A percentile compares a stretch with the other conserved stretches of the same genome.
Conservation (phyloP, 1,284 basidiomycete genomes). For the Rhodofomes roseus region DNA sequence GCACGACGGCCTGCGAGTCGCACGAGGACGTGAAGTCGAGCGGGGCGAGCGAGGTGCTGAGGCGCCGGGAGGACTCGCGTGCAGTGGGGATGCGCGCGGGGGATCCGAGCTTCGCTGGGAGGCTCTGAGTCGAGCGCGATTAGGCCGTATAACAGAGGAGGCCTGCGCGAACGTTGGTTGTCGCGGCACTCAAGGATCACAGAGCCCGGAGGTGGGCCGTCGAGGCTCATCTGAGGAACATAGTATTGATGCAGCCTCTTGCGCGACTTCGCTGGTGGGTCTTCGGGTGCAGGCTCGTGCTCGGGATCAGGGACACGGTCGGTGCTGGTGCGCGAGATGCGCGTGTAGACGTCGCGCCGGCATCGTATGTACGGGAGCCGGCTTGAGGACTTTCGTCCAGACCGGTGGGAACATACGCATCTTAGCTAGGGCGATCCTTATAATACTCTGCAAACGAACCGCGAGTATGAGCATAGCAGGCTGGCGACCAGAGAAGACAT, state of each 20-base stretch:
- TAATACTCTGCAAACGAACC: not conserved
- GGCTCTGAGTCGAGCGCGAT: not conserved
- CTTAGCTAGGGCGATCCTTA: not conserved
- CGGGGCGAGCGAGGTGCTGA: not conserved
- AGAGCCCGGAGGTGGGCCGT: slow-evolving; percentile 40
- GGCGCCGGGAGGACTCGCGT: not conserved
- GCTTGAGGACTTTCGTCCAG: not conserved
- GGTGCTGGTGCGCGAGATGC: slow-evolving; percentile 36
- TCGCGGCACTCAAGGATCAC: slow-evolving; percentile 32
- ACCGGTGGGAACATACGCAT: not conserved
- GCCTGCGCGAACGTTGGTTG: slow-evolving; percentile 8
- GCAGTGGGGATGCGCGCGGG: not conserved
- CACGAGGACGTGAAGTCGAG: not conserved
- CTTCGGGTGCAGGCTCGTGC: slow-evolving; percentile 1
- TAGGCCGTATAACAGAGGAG: not conserved
- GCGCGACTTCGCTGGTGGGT: not conserved
- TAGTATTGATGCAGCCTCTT: not conserved
- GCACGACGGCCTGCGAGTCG: not conserved
- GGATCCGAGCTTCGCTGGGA: not conserved
- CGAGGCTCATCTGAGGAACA: slow-evolving; percentile 26
- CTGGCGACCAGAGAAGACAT: not conserved
- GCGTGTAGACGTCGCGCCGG: slow-evolving; percentile 56
- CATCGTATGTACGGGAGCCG: slow-evolving; percentile 36
- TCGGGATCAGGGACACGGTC: slow-evolving; percentile 28
- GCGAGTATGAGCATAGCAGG: not conserved